These are phyloP conservation scores for Mentha longifolia DNA, from an alignment of 257 asterid genomes.

Conservation along the genomic window DNA sequence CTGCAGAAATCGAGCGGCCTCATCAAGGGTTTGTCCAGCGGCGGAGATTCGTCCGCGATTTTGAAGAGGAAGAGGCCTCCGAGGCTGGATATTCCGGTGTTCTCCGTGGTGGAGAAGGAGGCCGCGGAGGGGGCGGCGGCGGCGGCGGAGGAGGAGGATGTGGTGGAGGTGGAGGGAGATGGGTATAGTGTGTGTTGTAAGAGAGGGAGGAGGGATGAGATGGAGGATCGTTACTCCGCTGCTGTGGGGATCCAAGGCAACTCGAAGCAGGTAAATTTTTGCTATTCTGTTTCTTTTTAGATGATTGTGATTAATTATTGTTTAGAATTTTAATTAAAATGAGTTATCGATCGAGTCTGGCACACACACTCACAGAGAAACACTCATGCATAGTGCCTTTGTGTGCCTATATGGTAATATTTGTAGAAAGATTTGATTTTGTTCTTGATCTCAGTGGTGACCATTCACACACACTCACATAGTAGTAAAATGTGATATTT, in stretches of 20 bases:
- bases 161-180: constrained; percentile 70
- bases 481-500: background rate
- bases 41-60: constrained; percentile 43
- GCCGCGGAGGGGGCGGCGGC: constrained; percentile 20
- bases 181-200: constrained; percentile 83
- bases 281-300: background rate
- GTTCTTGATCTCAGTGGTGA: background rate
- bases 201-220: constrained; percentile 73
- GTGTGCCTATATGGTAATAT: background rate
- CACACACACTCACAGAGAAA: too few relatives aligned
- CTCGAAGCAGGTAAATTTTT: constrained; percentile 57
- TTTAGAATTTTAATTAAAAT: background rate
- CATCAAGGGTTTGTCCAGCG: constrained; percentile 47
- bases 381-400: too few relatives aligned
- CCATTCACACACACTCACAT: background rate
- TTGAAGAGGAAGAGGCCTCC: constrained; percentile 71
- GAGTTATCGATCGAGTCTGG: background rate
- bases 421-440: background rate
- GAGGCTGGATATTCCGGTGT: constrained; percentile 56
- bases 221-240: constrained; percentile 90
- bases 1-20: constrained; percentile 64
- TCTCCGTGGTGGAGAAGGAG: constrained; percentile 37
- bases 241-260: constrained; percentile 52
- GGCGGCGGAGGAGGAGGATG: constrained; percentile 35
- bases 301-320: background rate